These are phyloP conservation scores for Colletotrichum acutatum DNA, from an alignment of 2,329 filamentous ascomycete genomes.

Conservation along the genomic window DNA sequence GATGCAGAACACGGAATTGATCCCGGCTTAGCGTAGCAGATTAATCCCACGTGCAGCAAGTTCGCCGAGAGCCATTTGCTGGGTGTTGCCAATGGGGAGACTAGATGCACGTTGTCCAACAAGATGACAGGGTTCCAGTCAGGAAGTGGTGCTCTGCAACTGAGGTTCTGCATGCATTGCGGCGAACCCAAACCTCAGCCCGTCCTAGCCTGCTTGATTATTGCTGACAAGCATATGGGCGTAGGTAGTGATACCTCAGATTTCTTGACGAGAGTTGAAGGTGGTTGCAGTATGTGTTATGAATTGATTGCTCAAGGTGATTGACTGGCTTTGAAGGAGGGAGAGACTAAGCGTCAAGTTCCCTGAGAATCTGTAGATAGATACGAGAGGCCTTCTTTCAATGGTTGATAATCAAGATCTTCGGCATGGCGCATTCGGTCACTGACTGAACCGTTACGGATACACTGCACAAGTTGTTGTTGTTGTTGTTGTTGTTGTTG, in stretches of 20 bases:
- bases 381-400: background rate
- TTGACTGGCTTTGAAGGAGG: background rate
- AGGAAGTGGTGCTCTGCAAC: background rate
- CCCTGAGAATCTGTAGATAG: background rate
- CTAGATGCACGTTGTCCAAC: background rate
- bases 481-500: no score
- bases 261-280: background rate
- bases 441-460: background rate
- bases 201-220: background rate
- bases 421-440: background rate
- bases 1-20: background rate
- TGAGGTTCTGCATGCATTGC: background rate
- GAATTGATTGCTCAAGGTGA: background rate
- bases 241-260: background rate
- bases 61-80: background rate
- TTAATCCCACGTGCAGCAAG: background rate
- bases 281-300: background rate
- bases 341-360: background rate
- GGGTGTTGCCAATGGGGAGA: background rate
- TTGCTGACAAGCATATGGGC: background rate
- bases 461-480: background rate
- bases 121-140: background rate
- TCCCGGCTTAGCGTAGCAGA: background rate
- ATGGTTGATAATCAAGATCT: background rate
- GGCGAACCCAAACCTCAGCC: background rate